Evolutionary conservation across 345 rosid species (phyloP), one percentile per base, ranked within the genome.

Genomic region (Gossypium herbaceum): DNA sequence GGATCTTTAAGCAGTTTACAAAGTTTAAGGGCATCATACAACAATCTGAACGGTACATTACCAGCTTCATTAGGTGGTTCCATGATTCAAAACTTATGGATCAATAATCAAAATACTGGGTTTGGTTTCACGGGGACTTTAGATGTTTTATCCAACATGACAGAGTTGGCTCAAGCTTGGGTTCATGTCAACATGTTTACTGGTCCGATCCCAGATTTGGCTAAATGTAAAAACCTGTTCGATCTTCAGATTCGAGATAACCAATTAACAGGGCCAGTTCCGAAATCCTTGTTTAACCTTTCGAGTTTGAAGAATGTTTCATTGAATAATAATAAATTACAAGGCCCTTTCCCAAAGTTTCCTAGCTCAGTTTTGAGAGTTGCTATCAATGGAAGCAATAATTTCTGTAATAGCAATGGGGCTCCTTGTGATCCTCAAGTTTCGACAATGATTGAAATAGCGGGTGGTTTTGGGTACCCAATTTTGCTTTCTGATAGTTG

Each of bases 171-270:
- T 13, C 90, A 86, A 76, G 94, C 84, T 9, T 92, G 93, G 97
- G 84, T 94, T 8, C 92, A 94, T 0, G 82, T 83, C 29, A 92
- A 94, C 70, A 83, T 79, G 52, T 92, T 94, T 73, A 52, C 79
- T 3, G 98, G 98, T 58, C 88, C 89, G 0, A 84, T 94, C 47
- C 97, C 97, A 0, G 94, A 94, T 78, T 85, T 92, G 76, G 82
- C 93, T 0, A 83, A 88, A 9, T 84, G 91, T 24, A 63, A 56
- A 2, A 72, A 34, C 58, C 76, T 94, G 76, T 79, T 80, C 62
- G 97, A 90, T 81, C 81, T 92, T 62, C 92, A 88, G 83, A 82
- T 94, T 47, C 80, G 97, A 43, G 97, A 92, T 70, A 94, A 94
- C 66, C 80, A 43, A 27, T 73, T 94, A 39, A 92, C 94, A 17